Percentiles rank a stretch among this genome's conserved stretches.
Evolutionary conservation across 2,329 filamentous ascomycete genomes (phyloP).

Genomic region (Cercospora zeina): DNA sequence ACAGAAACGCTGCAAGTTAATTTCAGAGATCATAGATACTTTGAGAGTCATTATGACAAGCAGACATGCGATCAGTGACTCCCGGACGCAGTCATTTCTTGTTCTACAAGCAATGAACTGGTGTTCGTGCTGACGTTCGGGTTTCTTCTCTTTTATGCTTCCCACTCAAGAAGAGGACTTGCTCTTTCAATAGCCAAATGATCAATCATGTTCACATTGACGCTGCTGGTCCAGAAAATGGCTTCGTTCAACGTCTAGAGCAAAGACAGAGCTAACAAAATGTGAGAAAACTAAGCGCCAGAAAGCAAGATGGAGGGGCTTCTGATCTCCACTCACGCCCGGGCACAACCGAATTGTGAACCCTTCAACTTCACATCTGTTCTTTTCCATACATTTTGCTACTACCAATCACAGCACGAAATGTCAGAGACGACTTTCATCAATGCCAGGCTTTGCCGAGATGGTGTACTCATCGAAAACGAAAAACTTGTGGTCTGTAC

Average conservation of each 20-base stretch:
- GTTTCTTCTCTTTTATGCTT: too few species aligned
- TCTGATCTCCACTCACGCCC: background rate
- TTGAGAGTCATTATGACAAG: too few species aligned
- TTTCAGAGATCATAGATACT: too few species aligned
- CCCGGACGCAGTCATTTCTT: too few species aligned
- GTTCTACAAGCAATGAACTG: too few species aligned
- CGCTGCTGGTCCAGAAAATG: background rate
- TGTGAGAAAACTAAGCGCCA: background rate
- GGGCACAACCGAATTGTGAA: background rate
- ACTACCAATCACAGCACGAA: background rate
- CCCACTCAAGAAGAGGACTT: too few species aligned
- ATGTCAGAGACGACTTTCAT: background rate
- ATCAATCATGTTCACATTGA: too few species aligned
- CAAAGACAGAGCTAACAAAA: background rate
- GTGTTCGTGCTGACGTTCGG: too few species aligned
- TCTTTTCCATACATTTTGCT: background rate
- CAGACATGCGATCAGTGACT: too few species aligned
- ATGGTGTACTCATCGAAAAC: background rate
- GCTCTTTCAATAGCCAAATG: too few species aligned
- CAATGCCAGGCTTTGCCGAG: slow-evolving; percentile 8
- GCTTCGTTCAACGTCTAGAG: background rate
- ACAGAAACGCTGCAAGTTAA: too few species aligned
- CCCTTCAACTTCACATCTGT: background rate
- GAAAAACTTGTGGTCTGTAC: background rate
- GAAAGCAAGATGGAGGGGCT: background rate